Percentiles rank a stretch among this genome's conserved stretches.
phyloP scores from a whole-genome alignment of 805 yeast species.

The Aciculoconidium aculeatum region DNA sequence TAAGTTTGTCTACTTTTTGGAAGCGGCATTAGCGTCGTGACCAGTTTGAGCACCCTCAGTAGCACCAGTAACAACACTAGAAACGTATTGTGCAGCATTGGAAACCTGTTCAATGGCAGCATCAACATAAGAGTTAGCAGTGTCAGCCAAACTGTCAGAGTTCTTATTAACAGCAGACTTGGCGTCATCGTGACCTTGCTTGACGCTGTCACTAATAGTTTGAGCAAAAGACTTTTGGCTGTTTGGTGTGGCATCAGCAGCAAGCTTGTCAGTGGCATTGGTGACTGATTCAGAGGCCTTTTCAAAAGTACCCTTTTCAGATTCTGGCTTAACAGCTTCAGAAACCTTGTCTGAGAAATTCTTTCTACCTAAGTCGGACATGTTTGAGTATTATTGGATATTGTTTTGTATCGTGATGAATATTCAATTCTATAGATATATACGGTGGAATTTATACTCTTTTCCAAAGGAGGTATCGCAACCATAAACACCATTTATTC shows the following conservation, averaged over 20 bases:
- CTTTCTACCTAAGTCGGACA: constrained; percentile 42
- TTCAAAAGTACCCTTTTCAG: constrained; percentile 33
- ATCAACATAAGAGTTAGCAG: constrained; percentile 43
- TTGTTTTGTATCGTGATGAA: too few relatives aligned
- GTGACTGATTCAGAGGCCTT: constrained; percentile 33
- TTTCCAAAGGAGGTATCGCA: constrained; percentile 1
- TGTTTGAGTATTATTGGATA: too few relatives aligned
- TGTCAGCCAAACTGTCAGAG: constrained; percentile 31
- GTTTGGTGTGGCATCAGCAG: constrained; percentile 54
- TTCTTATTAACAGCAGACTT: constrained; percentile 22
- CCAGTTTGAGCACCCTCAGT: constrained; percentile 44
- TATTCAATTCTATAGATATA: too few relatives aligned
- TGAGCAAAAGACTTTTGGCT: constrained; percentile 65
- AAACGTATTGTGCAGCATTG: constrained; percentile 53
- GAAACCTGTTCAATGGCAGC: constrained; percentile 50
- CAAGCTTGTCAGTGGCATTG: constrained; percentile 28
- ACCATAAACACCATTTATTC: constrained; percentile 1
- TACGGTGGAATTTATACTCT: constrained; percentile 5
- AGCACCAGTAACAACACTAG: constrained; percentile 51
- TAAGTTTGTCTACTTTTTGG: constrained; percentile 14
- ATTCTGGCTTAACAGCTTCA: constrained; percentile 37
- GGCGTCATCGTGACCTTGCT: constrained; percentile 51
- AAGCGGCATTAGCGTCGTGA: constrained; percentile 19
- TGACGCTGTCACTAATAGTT: constrained; percentile 56
- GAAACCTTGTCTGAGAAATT: constrained; percentile 33